phyloP scores from a whole-genome alignment of 129 eudicot species.

The Glebionis coronaria region DNA sequence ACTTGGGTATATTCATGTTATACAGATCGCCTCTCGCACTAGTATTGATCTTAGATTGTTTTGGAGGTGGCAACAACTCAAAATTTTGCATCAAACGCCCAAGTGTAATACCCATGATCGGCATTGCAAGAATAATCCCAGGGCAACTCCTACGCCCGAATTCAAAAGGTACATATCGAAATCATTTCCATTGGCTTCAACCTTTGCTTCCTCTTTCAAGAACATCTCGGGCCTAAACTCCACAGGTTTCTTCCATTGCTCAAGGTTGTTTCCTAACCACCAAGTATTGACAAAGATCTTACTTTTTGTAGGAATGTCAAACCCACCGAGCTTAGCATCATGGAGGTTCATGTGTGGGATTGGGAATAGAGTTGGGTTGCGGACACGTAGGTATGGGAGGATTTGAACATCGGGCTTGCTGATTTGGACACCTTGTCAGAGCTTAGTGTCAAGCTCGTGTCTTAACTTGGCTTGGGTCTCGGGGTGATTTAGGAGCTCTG shows the following conservation, averaged over 20 bases:
- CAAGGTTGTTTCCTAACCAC: slow-evolving; percentile 93
- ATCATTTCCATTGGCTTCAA: slow-evolving; percentile 85
- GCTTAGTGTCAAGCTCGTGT: slow-evolving; percentile 65
- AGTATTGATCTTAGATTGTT: slow-evolving; percentile 70
- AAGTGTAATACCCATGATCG: too few species aligned
- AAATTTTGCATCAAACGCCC: too few species aligned
- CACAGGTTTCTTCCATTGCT: neutral
- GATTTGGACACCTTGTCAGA: slow-evolving; percentile 69
- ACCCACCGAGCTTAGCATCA: slow-evolving; percentile 72
- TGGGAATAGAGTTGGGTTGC: slow-evolving; percentile 80
- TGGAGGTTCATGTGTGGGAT: slow-evolving; percentile 98
- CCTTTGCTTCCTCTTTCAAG: slow-evolving; percentile 78
- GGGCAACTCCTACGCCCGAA: slow-evolving; percentile 8
- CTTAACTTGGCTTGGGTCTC: slow-evolving; percentile 74
- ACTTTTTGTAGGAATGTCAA: slow-evolving; percentile 88
- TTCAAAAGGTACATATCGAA: slow-evolving; percentile 79
- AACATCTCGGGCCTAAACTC: slow-evolving; percentile 96
- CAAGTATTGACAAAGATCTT: slow-evolving; percentile 82
- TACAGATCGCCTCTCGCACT: too few species aligned
- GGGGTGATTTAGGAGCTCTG: slow-evolving; percentile 86
- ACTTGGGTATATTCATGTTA: too few species aligned
- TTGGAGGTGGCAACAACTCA: slow-evolving; percentile 2
- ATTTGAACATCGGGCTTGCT: slow-evolving; percentile 77
- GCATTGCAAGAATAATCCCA: too few species aligned
- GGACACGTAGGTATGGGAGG: too few species aligned